A percentile compares a stretch with the other conserved stretches of the same genome.
Evolutionary conservation across 345 rosid species (phyloP).

Genomic region (Turritis glabra): DNA sequence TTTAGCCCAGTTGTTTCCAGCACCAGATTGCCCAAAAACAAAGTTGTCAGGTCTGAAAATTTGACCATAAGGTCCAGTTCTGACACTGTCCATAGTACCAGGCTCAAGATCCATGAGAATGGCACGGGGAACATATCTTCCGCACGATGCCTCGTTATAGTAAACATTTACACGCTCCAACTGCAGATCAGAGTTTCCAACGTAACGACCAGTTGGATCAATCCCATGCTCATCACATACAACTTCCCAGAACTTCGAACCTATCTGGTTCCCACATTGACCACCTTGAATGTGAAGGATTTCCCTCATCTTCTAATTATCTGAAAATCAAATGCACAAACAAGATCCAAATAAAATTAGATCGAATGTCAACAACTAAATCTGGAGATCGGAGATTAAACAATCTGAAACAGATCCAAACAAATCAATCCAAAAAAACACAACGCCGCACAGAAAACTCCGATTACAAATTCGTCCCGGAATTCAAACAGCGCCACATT

Average conservation of each 20-base stretch:
- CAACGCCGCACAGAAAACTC: not conserved
- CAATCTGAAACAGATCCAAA: constrained; percentile 24
- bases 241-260: constrained; percentile 85
- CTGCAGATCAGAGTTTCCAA: constrained; percentile 63
- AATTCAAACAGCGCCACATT: not conserved
- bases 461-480: constrained; percentile 5
- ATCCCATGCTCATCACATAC: constrained; percentile 81
- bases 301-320: constrained; percentile 58
- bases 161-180: constrained; percentile 73
- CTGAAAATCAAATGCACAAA: constrained; percentile 21
- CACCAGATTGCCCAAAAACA: constrained; percentile 81
- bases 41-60: constrained; percentile 76
- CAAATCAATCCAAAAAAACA: not conserved
- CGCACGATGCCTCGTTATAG: constrained; percentile 80
- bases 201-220: constrained; percentile 76
- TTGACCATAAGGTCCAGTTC: constrained; percentile 75
- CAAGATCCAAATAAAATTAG: constrained; percentile 5
- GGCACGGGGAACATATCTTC: constrained; percentile 74
- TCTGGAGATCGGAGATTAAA: constrained; percentile 19
- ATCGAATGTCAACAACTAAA: not conserved
- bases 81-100: constrained; percentile 78
- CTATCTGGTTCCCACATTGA: constrained; percentile 82
- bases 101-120: constrained; percentile 83
- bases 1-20: constrained; percentile 84
- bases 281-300: constrained; percentile 81